Evolutionary conservation across 148 eudicot genomes (phyloP), one percentile per base, ranked within the genome.

Genomic region (Camellia japonica): DNA sequence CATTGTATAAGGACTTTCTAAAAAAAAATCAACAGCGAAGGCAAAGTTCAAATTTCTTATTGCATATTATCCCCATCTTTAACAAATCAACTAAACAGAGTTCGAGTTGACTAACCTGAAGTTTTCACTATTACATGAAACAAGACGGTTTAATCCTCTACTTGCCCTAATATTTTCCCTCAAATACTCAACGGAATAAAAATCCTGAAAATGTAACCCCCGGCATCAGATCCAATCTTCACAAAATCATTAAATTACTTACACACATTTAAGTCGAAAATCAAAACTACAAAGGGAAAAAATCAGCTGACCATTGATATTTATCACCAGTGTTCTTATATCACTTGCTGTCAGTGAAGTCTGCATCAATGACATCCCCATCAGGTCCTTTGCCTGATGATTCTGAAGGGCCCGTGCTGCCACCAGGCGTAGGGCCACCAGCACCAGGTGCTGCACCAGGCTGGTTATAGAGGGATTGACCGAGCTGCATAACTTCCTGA

Each of bases 401-500:
- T 59, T 82, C 85, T n/a, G 82, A 43, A 42, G 86, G 77, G 3
- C 81, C 87, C 23, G 80, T 42, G 7, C 74, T 77, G 5, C 74
- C 85, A 43, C 79, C 79, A 19, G 87, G 84, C 69, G 85, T 15
- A 15, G 87, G 75, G 11, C 82, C 84, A 4, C 84, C 87, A 10
- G 81, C 78, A 6, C 82, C 86, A 0, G 86, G 76, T 41, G 83
- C 77, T 6, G 84, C 84, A 73, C 88, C 88, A 0, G 88, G 86
- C 79, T 81, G 84, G 71, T 82, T 86, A 75, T 86, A 86, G 1
- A 87, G 85, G 67, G 87, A 84, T 62, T 87, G 89, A 6, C 89
- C 89, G 23, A 87, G 85, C 79, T 87, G 89, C 89, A 87, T 87
- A 7, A 84, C 89, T 79, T 87, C 89, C 79, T 84, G 85, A 73